Conservation (phyloP, 768 basidiomycete genomes). For the Psilocybe sp. region DNA sequence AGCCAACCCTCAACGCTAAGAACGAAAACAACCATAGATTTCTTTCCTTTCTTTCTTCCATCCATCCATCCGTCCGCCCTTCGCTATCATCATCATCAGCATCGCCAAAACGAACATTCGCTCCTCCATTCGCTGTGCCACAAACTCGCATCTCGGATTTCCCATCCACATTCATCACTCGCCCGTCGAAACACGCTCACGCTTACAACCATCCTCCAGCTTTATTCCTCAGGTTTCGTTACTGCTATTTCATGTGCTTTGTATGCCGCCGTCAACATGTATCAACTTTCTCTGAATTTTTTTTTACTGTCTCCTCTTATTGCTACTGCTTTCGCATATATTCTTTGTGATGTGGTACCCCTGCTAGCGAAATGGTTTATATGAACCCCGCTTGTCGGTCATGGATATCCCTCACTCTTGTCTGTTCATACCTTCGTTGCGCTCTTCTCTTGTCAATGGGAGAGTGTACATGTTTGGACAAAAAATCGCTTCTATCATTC, state of each 20-base stretch:
- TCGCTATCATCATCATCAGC: neutral
- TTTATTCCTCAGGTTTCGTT: neutral
- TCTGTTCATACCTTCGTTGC: neutral
- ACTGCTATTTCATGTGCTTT: constrained; percentile 19
- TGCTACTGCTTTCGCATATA: neutral
- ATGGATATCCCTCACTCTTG: neutral
- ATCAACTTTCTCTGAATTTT: constrained; percentile 11
- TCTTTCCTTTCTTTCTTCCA: constrained; percentile 1
- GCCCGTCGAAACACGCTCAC: constrained; percentile 5
- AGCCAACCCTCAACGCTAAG: constrained; percentile 1
- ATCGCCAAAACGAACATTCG: neutral
- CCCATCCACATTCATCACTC: constrained; percentile 6
- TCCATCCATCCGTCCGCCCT: neutral
- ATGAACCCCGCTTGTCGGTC: neutral
- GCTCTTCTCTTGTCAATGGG: neutral
- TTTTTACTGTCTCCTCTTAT: constrained; percentile 1
- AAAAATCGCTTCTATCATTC: neutral
- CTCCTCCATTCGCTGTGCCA: constrained; percentile 1
- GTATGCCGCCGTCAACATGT: constrained; percentile 13
- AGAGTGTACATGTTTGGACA: neutral
- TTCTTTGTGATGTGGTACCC: neutral
- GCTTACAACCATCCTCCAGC: neutral
- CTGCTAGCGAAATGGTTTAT: neutral
- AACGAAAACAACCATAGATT: neutral
- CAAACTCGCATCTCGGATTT: constrained; percentile 1